A percentile compares a stretch with the other conserved stretches of the same genome.
These are phyloP conservation scores for Ceratocystis eucalypticola DNA, from an alignment of 2,329 filamentous ascomycete species.

Conservation along the genomic window DNA sequence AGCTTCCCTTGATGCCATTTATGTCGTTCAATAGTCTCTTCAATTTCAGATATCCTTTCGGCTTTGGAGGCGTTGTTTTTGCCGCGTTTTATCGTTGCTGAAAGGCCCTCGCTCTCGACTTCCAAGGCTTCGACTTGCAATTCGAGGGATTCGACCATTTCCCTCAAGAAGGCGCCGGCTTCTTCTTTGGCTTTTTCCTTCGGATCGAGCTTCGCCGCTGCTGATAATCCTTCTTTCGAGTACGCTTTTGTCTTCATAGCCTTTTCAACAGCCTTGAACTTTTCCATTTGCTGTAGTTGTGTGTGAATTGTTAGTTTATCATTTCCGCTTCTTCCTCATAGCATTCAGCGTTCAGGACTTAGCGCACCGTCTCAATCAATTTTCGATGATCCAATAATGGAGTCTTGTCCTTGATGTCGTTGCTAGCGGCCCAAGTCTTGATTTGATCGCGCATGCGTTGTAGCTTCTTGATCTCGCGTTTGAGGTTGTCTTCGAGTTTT, in stretches of 20 bases:
- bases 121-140: constrained; percentile 87
- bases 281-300: constrained; percentile 77
- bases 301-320: constrained; percentile 21
- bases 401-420: constrained; percentile 99
- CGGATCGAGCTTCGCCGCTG: constrained; percentile 87
- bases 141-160: constrained; percentile 83
- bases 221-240: constrained; percentile 91
- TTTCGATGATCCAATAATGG: constrained; percentile 86
- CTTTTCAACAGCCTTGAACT: constrained; percentile 99
- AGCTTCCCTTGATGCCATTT: constrained; percentile 94
- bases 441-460: constrained; percentile 96
- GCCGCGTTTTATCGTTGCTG: constrained; percentile 85
- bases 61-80: constrained; percentile 75
- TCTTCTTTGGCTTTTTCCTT: constrained; percentile 93
- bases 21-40: constrained; percentile 73
- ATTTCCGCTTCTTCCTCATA: constrained; percentile 7
- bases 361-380: constrained; percentile 84
- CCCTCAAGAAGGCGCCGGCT: constrained; percentile 69
- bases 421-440: constrained; percentile 96
- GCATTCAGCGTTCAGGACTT: constrained; percentile 21
- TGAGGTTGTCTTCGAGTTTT: constrained; percentile 94
- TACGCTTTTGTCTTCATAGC: constrained; percentile 99
- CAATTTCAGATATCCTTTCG: constrained; percentile 77
- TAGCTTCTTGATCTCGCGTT: constrained; percentile 99
- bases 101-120: constrained; percentile 74